A percentile compares a stretch with the other conserved stretches of the same genome.
phyloP scores from a whole-genome alignment of 768 basidiomycete species.

The Coprinellus aureogranulatus region DNA sequence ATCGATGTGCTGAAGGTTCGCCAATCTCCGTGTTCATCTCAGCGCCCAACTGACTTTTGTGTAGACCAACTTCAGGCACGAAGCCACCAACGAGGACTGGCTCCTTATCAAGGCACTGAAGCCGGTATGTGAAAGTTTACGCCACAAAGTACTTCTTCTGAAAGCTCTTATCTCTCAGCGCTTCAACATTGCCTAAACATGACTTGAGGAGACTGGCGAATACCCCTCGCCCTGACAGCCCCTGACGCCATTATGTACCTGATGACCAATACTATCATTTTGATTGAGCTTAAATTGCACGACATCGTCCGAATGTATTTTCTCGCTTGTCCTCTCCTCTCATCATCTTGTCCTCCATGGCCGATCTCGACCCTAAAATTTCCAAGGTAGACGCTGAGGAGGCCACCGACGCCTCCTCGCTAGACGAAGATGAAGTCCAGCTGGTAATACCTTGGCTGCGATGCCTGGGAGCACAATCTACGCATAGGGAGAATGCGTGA shows the following conservation, averaged over 20 bases:
- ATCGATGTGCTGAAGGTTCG: conserved; percentile 92
- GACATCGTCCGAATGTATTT: background rate
- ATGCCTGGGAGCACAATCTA: conserved; percentile 27
- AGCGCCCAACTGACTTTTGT: conserved; percentile 6
- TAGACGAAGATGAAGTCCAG: conserved; percentile 44
- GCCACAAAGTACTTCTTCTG: background rate
- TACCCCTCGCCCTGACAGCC: background rate
- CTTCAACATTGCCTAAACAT: conserved; percentile 30
- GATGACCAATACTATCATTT: conserved; percentile 13
- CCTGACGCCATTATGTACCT: background rate
- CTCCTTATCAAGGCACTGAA: conserved; percentile 86
- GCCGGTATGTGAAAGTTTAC: conserved; percentile 47
- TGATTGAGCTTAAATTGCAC: background rate
- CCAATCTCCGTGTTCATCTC: conserved; percentile 5
- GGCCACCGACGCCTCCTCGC: conserved; percentile 21
- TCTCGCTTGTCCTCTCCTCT: conserved; percentile 2
- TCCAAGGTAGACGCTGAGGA: conserved; percentile 22
- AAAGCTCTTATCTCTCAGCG: conserved; percentile 18
- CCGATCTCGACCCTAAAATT: conserved; percentile 19
- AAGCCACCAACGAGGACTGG: conserved; percentile 92
- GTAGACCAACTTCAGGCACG: conserved; percentile 81
- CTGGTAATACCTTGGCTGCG: conserved; percentile 39
- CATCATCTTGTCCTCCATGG: conserved; percentile 5
- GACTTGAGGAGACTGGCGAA: too few species aligned
- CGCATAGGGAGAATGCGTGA: conserved; percentile 29